These are phyloP conservation scores for Staphylotrichum tortipilum DNA, from an alignment of 495 filamentous ascomycete genomes.

Conservation along the genomic window DNA sequence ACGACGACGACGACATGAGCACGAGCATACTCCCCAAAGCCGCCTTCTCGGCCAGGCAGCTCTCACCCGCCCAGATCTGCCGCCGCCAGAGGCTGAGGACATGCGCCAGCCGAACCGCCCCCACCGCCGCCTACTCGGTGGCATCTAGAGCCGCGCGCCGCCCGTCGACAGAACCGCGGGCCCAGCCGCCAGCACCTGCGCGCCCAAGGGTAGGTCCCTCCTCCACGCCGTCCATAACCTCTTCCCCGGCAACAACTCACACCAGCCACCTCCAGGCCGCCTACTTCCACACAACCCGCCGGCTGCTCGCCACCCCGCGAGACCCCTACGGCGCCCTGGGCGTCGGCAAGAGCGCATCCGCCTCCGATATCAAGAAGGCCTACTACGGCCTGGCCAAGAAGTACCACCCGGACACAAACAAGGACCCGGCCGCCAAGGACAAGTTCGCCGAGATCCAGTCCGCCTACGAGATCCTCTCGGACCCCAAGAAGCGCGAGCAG, in stretches of 20 bases:
- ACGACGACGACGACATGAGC: slow-evolving; percentile 43
- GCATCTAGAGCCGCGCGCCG: slow-evolving; percentile 6
- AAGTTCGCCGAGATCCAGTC: slow-evolving; percentile 86
- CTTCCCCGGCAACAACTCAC: neutral
- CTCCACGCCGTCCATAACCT: neutral
- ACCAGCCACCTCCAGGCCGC: neutral
- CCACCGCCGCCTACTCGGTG: slow-evolving; percentile 11
- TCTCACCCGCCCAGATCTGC: slow-evolving; percentile 41
- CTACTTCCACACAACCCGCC: slow-evolving; percentile 63
- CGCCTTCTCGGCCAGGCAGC: slow-evolving; percentile 39
- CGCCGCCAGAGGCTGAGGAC: slow-evolving; percentile 33
- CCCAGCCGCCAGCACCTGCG: neutral
- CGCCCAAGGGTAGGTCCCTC: slow-evolving; percentile 13
- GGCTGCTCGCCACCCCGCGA: slow-evolving; percentile 49
- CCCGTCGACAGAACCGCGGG: neutral
- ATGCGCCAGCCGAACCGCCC: slow-evolving; percentile 11
- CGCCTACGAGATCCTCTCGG: slow-evolving; percentile 85
- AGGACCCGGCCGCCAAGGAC: slow-evolving; percentile 83
- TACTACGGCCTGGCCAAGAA: slow-evolving; percentile 99
- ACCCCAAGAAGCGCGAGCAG: slow-evolving; percentile 81
- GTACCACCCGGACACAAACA: slow-evolving; percentile 96
- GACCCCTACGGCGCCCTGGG: slow-evolving; percentile 84
- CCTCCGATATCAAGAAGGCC: slow-evolving; percentile 90
- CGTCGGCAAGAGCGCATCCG: slow-evolving; percentile 69
- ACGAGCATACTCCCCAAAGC: slow-evolving; percentile 44